Percentiles rank a stretch among this genome's conserved stretches.
Conservation (phyloP, 2,329 filamentous ascomycete genomes). For the Ophiostoma populinum region DNA sequence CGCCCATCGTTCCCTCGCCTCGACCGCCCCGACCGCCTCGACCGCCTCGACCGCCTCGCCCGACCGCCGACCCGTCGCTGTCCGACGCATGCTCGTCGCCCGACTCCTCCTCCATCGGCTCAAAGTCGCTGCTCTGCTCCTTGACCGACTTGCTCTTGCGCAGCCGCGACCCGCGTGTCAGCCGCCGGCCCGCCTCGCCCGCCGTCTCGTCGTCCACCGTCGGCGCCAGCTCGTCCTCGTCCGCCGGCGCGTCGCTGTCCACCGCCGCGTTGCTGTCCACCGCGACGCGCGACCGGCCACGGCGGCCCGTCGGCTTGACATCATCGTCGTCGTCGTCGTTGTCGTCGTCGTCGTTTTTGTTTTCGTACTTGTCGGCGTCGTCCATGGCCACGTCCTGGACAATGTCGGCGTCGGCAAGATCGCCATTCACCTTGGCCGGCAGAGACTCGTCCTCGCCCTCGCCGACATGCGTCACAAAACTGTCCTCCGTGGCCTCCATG, state of each 20-base stretch:
- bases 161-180: slow-evolving; percentile 27
- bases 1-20: slow-evolving; percentile 13
- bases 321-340: slow-evolving; percentile 20
- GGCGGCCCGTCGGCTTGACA: slow-evolving; percentile 23
- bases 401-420: slow-evolving; percentile 2
- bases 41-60: too few relatives aligned
- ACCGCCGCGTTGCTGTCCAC: too few relatives aligned
- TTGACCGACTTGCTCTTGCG: slow-evolving; percentile 29
- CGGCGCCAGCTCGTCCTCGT: slow-evolving; percentile 12
- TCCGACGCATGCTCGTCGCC: slow-evolving; percentile 32
- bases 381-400: neutral
- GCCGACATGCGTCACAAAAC: slow-evolving; percentile 21
- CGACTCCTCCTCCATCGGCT: slow-evolving; percentile 39
- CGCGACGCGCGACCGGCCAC: slow-evolving; percentile 11
- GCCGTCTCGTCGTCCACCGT: slow-evolving; percentile 13
- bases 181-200: slow-evolving; percentile 26
- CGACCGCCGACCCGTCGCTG: slow-evolving; percentile 14
- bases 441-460: slow-evolving; percentile 1
- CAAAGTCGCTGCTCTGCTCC: slow-evolving; percentile 43
- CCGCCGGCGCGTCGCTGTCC: too few relatives aligned
- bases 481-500: slow-evolving; percentile 34
- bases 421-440: slow-evolving; percentile 4
- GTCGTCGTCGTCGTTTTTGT: slow-evolving; percentile 14
- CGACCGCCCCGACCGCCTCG: too few relatives aligned
- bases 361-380: slow-evolving; percentile 2